A percentile compares a stretch with the other conserved stretches of the same genome.
phyloP scores from a whole-genome alignment of 2,329 filamentous ascomycete species.

The Microcyclosporella mali region DNA sequence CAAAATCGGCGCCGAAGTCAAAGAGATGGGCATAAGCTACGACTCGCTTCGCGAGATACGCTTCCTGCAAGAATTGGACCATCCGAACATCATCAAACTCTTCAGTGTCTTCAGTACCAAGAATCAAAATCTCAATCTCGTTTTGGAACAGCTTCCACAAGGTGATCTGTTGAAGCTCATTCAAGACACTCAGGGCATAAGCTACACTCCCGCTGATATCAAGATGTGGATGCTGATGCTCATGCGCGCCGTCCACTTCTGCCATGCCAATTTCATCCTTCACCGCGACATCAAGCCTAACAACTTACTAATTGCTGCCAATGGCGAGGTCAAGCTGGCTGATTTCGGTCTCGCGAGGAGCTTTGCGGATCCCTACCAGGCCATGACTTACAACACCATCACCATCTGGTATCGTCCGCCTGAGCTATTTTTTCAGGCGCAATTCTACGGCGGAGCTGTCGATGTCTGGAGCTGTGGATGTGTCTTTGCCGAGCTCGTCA shows the following conservation, averaged over 20 bases:
- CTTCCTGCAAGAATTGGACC: conserved; percentile 85
- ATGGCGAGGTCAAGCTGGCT: conserved; percentile 89
- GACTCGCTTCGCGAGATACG: conserved; percentile 95
- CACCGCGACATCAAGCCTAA: conserved; percentile 99
- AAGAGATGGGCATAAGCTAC: conserved; percentile 77
- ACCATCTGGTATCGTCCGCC: conserved; percentile 95
- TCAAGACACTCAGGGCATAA: conserved; percentile 69
- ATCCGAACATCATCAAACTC: conserved; percentile 92
- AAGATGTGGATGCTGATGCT: conserved; percentile 99
- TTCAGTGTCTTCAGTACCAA: conserved; percentile 92
- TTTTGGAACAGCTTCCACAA: conserved; percentile 88
- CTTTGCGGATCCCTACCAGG: conserved; percentile 76
- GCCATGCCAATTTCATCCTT: conserved; percentile 86
- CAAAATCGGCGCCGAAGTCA: conserved; percentile 78
- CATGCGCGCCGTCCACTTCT: conserved; percentile 88
- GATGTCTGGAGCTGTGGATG: conserved; percentile 92
- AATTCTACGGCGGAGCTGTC: conserved; percentile 82
- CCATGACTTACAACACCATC: conserved; percentile 92
- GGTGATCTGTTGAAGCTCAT: conserved; percentile 94
- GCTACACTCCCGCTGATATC: conserved; percentile 82
- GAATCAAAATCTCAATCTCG: conserved; percentile 91
- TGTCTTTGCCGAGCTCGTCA: conserved; percentile 85
- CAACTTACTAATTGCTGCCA: conserved; percentile 88
- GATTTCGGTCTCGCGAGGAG: conserved; percentile 92
- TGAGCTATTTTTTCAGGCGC: conserved; percentile 84